A percentile compares a stretch with the other conserved stretches of the same genome.
Evolutionary conservation across 805 yeast species (phyloP).

Genomic region (Teunomyces funiuensis): DNA sequence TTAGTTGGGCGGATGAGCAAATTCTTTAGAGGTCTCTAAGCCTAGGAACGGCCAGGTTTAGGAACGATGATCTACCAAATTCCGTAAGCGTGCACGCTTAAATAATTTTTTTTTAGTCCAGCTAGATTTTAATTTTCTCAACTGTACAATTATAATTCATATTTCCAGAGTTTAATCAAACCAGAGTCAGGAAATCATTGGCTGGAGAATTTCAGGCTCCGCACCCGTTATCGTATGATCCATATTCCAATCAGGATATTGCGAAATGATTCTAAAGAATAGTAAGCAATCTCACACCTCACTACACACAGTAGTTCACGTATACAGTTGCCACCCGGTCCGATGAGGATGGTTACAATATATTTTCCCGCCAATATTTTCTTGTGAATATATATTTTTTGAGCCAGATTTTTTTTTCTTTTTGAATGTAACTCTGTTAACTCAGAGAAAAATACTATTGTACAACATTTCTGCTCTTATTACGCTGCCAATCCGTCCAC

Average conservation of each 20-base stretch:
- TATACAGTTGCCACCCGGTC: slow-evolving; percentile 2
- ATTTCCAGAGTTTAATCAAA: slow-evolving; percentile 3
- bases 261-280: no score
- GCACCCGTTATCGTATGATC: not conserved
- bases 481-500: not conserved
- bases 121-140: slow-evolving; percentile 5
- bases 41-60: no score
- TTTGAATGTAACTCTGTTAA: slow-evolving; percentile 3
- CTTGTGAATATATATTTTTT: slow-evolving; percentile 3
- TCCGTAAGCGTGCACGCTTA: not conserved
- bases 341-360: slow-evolving; percentile 3
- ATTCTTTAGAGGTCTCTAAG: no score
- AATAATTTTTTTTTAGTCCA: slow-evolving; percentile 5
- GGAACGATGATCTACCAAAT: not conserved
- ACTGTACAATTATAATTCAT: slow-evolving; percentile 5
- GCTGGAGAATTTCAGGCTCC: not conserved
- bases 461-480: slow-evolving; percentile 3
- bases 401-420: slow-evolving; percentile 4
- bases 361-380: slow-evolving; percentile 1
- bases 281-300: no score
- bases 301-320: not conserved
- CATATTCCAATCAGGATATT: no score
- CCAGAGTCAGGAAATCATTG: slow-evolving; percentile 2
- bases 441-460: slow-evolving; percentile 5
- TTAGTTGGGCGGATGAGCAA: no score